Evolutionary conservation across 495 filamentous ascomycete genomes (phyloP), one percentile per base, ranked within the genome.

Genomic region (Hypoxylon crocopeplum): DNA sequence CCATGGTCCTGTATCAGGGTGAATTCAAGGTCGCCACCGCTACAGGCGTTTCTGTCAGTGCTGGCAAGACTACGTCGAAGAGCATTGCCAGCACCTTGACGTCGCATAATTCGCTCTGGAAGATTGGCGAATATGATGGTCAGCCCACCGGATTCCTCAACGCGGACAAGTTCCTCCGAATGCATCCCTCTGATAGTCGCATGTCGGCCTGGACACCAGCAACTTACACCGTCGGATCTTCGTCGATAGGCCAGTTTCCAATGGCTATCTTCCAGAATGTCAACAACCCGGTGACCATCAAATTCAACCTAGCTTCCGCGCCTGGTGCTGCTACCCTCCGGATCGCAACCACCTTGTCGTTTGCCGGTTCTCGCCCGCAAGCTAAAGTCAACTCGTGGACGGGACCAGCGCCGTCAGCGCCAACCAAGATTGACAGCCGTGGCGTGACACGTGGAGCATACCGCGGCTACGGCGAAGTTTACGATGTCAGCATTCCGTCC

Each of bases 391-490:
- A 87, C 56, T 72, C 69, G 16, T 86, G 77, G 59, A 70, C 70
- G 0, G 76, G 71, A 0, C 19, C 73, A 0, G 73, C 72, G 0
- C 86, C 86, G 0, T 60, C 76, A 0, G 84, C 86, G 0, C 85
- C 86, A 4, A 77, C 73, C 2, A 87, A 87, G 71, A 84, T 89
- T 27, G 80, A 88, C 61, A 82, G 78, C 8, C 77, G 86, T 1
- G 86, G 86, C 12, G 79, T 88, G 0, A 89, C 86, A 11, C 71
- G 86, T 7, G 86, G 86, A 0, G 83, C 84, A 0, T 89, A 88
- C 53, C 72, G 84, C 0, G 86, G 86, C 0, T 70, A 76, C 51
- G 84, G 84, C 1, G 84, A 89, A 52, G 77, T 86, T 0, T 89
- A 88, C 56, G 76, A 80, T 38, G 80, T 85, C 16, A 68, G 62